Percentiles rank a stretch among this genome's conserved stretches.
These are phyloP conservation scores for Pichia ethanolica DNA, from an alignment of 805 yeast genomes.

Conservation along the genomic window DNA sequence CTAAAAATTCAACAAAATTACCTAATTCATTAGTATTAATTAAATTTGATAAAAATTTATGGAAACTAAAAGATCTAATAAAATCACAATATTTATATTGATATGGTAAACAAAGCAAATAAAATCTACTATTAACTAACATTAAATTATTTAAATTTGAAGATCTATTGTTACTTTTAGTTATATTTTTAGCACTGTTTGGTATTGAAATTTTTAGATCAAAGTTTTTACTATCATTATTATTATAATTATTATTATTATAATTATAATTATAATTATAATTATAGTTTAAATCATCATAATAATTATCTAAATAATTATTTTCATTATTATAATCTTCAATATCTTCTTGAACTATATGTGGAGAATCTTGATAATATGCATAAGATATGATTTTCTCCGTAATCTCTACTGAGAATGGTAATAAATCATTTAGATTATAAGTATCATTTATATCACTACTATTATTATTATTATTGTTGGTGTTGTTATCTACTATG, in stretches of 20 bases:
- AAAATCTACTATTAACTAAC: conserved; percentile 49
- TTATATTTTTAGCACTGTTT: conserved; percentile 16
- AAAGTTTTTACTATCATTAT: neutral
- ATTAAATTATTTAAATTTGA: conserved; percentile 24
- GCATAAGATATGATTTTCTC: conserved; percentile 27
- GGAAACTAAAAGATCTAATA: conserved; percentile 75
- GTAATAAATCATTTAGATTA: conserved; percentile 11
- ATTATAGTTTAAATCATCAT: no score
- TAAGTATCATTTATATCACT: neutral
- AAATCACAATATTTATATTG: conserved; percentile 63
- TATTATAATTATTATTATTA: neutral
- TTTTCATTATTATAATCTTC: neutral
- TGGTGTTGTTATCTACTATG: neutral
- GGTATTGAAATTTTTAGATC: neutral
- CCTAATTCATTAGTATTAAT: neutral
- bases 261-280: no score
- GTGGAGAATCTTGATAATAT: conserved; percentile 22
- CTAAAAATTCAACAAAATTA: neutral
- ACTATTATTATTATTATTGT: neutral
- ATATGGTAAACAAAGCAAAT: conserved; percentile 49
- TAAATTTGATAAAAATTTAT: conserved; percentile 55
- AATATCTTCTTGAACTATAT: neutral
- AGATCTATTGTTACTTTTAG: conserved; percentile 15
- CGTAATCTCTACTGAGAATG: conserved; percentile 27
- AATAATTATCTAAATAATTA: neutral